Evolutionary conservation across 495 filamentous ascomycete species (phyloP), one percentile per base, ranked within the genome.

Genomic region (Neurospora sp.): DNA sequence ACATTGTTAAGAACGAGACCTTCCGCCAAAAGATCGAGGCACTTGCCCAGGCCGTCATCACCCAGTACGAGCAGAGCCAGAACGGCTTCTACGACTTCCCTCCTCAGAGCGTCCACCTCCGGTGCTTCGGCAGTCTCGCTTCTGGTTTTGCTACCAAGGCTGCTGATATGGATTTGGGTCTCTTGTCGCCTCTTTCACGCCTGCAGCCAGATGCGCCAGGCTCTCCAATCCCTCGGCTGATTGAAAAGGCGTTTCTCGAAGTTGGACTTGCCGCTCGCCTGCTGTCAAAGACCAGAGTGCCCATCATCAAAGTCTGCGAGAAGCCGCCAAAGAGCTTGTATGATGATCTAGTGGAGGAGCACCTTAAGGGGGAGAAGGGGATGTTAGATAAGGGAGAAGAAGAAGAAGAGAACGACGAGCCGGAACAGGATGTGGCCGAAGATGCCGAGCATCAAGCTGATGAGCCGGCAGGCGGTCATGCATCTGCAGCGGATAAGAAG

Each of bases 221-320:
- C 42, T 89, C 88, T 40, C 82, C 85, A 1, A 87, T 90, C 61
- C 90, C 91, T 22, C 84, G 90, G 44, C 73, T 91, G 18, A 75
- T 94, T 11, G 91, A 93, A 76, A 91, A 88, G 75, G 84, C 84
- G 3, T 83, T 96, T n/a, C 83, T 94, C n/a, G 84, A 91, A 5
- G 75, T 84, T 40, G 91, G 91, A 0, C 88, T 89, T 72, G 91
- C 91, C 46, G 91, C 90, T 27, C 85, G 90, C 1, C 80, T 95
- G 9, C 85, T 94, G 9, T 89, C 90, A 27, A 86, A 85, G 42
- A 94, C 93, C 9, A 86, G 92, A 74, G 89, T 94, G 39, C 93
- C 93, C 31, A 94, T 96, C 72, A 89, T 96, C 77, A 93, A 93
- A 75, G 82, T 96, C 40, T 94, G 91, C 80, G 87, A 94, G 77